Conservation (phyloP, 140 eudicot species). For the Stevia rebaudiana region DNA sequence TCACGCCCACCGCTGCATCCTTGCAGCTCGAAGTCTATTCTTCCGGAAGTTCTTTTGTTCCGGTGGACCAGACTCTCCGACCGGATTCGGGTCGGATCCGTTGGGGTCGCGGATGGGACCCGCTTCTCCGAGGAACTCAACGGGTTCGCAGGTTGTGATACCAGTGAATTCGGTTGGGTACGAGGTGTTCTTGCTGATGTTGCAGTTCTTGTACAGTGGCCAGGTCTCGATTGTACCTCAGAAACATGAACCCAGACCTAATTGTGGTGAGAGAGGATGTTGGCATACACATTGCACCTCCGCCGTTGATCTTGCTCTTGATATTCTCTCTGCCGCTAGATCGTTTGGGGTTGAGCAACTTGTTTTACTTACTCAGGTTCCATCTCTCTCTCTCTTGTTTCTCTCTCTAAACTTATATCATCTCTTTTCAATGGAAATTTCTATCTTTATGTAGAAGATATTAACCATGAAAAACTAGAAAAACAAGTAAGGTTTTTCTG, state of each 20-base stretch:
- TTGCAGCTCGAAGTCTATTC: slow-evolving; percentile 87
- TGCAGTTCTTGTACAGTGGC: slow-evolving; percentile 94
- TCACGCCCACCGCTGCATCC: slow-evolving; percentile 88
- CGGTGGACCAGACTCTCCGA: slow-evolving; percentile 36
- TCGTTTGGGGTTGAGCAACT: slow-evolving; percentile 98
- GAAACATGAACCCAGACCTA: slow-evolving; percentile 92
- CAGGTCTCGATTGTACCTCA: slow-evolving; percentile 95
- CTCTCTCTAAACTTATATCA: background rate
- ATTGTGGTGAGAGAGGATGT: slow-evolving; percentile 91
- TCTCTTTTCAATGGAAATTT: background rate
- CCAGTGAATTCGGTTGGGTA: slow-evolving; percentile 95
- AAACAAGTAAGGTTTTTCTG: background rate
- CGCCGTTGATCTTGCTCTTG: slow-evolving; percentile 99
- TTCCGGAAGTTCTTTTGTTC: slow-evolving; percentile 82
- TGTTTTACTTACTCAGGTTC: slow-evolving; percentile 82
- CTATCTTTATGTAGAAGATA: background rate
- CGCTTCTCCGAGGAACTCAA: slow-evolving; percentile 51
- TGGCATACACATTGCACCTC: slow-evolving; percentile 99
- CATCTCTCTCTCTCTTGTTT: background rate
- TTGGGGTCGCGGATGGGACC: slow-evolving; percentile 37
- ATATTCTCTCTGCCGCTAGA: slow-evolving; percentile 88
- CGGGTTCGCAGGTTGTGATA: slow-evolving; percentile 49
- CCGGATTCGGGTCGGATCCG: slow-evolving; percentile 30
- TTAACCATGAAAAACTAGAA: background rate
- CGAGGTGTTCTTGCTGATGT: slow-evolving; percentile 91